Conservation (phyloP, 2,329 filamentous ascomycete genomes). For the Fusarium xyrophilum region DNA sequence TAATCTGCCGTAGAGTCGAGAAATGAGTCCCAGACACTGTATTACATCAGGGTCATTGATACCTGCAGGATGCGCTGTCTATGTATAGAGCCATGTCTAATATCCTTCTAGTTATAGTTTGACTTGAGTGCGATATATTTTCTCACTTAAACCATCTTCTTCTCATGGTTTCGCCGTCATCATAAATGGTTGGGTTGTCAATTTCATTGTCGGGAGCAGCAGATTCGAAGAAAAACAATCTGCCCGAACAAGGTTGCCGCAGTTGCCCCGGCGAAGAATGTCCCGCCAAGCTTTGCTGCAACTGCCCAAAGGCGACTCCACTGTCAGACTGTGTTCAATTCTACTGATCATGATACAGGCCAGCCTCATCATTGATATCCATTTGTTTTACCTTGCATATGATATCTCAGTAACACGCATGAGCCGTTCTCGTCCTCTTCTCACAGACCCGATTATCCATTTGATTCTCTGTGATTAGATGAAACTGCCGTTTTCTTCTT, state of each 20-base stretch:
- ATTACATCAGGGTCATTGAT: background rate
- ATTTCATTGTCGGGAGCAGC: constrained; percentile 29
- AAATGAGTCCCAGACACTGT: background rate
- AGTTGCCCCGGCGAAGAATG: constrained; percentile 37
- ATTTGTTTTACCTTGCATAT: background rate
- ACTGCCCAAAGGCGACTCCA: background rate
- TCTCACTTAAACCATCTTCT: too few relatives aligned
- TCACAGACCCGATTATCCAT: background rate
- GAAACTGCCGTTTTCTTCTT: constrained; percentile 2
- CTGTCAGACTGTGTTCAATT: constrained; percentile 5
- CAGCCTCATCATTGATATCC: background rate
- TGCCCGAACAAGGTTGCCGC: constrained; percentile 26
- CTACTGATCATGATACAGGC: background rate
- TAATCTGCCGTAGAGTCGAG: background rate
- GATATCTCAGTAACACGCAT: background rate
- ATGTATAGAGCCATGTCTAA: too few relatives aligned
- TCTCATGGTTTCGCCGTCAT: constrained; percentile 3
- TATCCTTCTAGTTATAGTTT: background rate
- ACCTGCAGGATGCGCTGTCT: background rate
- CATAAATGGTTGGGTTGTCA: constrained; percentile 12
- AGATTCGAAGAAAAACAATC: constrained; percentile 27
- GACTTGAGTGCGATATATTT: too few relatives aligned
- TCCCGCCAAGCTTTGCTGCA: background rate
- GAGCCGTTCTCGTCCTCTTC: background rate
- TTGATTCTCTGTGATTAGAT: background rate